Evolutionary conservation across 129 eudicot genomes (phyloP).

Genomic region (carrot (Daucus carota)): DNA sequence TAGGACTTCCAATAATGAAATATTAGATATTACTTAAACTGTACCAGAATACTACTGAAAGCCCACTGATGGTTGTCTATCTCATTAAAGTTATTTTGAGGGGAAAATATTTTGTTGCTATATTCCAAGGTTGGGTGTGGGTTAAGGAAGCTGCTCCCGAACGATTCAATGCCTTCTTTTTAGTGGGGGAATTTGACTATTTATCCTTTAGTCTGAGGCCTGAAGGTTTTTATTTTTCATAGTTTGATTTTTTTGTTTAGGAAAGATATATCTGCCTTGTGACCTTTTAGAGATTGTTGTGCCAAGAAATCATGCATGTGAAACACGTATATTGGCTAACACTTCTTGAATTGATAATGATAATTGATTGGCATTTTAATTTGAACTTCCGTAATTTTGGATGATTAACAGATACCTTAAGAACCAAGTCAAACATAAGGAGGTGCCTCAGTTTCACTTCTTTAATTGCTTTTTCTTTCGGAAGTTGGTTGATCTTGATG

Average conservation of each 20-base stretch:
- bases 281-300: background rate
- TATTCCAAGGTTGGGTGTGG: background rate
- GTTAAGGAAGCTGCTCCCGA: no score
- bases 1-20: no score
- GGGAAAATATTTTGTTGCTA: background rate
- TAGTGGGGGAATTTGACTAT: background rate
- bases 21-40: background rate
- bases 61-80: background rate
- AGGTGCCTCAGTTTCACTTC: slow-evolving; percentile 48
- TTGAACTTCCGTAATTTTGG: slow-evolving; percentile 5
- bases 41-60: background rate
- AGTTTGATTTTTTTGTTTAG: background rate
- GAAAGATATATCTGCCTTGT: background rate
- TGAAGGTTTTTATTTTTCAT: background rate
- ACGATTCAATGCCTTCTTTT: background rate
- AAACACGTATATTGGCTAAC: background rate
- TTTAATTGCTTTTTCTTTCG: slow-evolving; percentile 73
- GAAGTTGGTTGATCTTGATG: slow-evolving; percentile 62
- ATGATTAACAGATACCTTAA: slow-evolving; percentile 42
- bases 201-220: background rate
- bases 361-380: background rate
- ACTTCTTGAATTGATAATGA: background rate
- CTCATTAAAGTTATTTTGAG: background rate
- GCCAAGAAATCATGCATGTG: background rate
- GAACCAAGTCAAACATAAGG: slow-evolving; percentile 36